Evolutionary conservation across 306 rosid genomes (phyloP), one percentile per base, ranked within the genome.

Genomic region (Corylus avellana): DNA sequence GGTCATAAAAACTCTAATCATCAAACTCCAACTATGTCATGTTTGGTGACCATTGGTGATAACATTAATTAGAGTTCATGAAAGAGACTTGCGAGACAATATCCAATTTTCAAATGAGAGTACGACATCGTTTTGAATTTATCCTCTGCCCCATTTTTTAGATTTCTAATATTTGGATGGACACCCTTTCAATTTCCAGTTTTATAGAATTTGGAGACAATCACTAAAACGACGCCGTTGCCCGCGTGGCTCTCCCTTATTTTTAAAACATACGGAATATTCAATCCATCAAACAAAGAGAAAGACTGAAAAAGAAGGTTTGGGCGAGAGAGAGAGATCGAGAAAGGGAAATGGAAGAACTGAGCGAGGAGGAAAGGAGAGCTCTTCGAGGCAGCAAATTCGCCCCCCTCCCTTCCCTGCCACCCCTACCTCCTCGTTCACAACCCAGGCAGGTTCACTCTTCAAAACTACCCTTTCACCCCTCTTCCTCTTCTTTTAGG

Each of bases 341-440:
- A 74, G 61, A 57, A 17, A 48, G 32, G 73, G 89, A 86, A 22
- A 81, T 88, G 44, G 96, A 93, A 78, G 78, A 77, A 73, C 66
- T 94, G 0, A 91, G 81, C 85, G 97, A 94, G 80, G 97, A 94
- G 14, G 97, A 94, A 79, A 85, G 88, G 79, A 93, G 88, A 1
- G 98, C 97, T 2, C 89, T 92, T 67, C 73, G 97, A 22, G 97
- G 97, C 56, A 94, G 98, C 86, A 94, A 94, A 76, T 94, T 94
- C 88, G 98, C 98, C 1, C 98, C 98, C 46, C 97, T 94, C 44
- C 87, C 92, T 29, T 72, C 87, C 11, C 80, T 77, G 13, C 85
- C 96, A 4, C 53, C 39, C 29, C 13, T 85, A 13, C 27, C 89
- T 58, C 81, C 92, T 49, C 79, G 83, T 7, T 59, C 89, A 70